Base-by-base conservation (phyloP, 2,329 filamentous ascomycete species). In the Xylariaceae sp. region DNA sequence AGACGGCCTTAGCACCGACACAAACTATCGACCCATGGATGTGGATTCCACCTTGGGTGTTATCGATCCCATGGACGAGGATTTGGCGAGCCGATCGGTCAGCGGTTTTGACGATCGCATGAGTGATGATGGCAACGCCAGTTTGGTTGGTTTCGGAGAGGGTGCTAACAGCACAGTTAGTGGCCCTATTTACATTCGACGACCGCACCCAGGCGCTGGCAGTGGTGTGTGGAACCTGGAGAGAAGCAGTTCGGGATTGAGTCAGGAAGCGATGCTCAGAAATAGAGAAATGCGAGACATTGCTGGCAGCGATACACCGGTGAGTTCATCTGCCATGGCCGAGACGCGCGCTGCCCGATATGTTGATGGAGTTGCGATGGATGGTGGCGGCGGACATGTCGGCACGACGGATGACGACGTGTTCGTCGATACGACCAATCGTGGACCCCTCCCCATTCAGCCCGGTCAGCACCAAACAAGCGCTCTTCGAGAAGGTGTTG, bases 121-220 rank as follows among this genome's bases (percentile, higher is more conserved):
- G 81, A 93, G 89, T 68, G 92, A 96, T 68, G 91, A 96, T 69
- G 88, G 87, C 6, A 87, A 86, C 55, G 90, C 88, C 2, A 93
- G 88, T 63, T 80, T 97, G 4, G 93, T 97, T 8, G 93, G 89
- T 0, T 97, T 97, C 67, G 93, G 93, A 53, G 92, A 97, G 73
- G 93, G 92, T 39, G 92, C 93, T 8, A 90, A 88, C 66, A 91
- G 88, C 72, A 91, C 91, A 4, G 87, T 92, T 59, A 90, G 87
- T 61, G 91, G 91, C 0, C 90, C 90, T 45, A 88, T 89, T 70
- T 82, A 89, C 75, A 78, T 83, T 72, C 75, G 82, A 61, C 72
- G 81, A 52, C 73, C 77, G 54, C 74, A 74, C 64, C 78, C 77
- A 65, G 75, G 70, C 63, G 74, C 67, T 34, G 66, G 66, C 6